A percentile compares a stretch with the other conserved stretches of the same genome.
phyloP scores from a whole-genome alignment of 148 eudicot species.

The Camellia japonica region DNA sequence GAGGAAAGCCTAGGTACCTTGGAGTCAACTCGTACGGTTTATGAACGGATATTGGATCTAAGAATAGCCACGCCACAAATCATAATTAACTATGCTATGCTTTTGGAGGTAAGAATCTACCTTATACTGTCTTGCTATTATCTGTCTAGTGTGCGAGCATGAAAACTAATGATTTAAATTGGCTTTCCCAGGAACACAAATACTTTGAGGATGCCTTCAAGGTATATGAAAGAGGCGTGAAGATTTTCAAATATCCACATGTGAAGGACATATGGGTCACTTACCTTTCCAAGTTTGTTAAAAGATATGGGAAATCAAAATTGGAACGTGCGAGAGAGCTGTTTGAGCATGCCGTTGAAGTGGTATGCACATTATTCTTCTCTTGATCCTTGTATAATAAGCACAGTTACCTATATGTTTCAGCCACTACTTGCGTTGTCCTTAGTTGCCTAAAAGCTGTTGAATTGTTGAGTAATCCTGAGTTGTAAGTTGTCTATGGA shows the following conservation, averaged over 20 bases:
- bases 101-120: too few relatives aligned
- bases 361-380: conserved; percentile 37
- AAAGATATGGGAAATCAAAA: conserved; percentile 76
- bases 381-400: not conserved
- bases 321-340: conserved; percentile 88
- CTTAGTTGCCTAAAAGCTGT: not conserved
- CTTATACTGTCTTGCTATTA: too few relatives aligned
- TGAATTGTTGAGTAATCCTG: not conserved
- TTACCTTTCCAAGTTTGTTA: conserved; percentile 88
- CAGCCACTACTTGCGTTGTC: not conserved
- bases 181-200: conserved; percentile 58
- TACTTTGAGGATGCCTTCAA: conserved; percentile 97
- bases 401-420: not conserved
- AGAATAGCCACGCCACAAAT: conserved; percentile 96
- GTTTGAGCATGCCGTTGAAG: conserved; percentile 89
- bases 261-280: conserved; percentile 95
- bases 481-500: not conserved
- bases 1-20: conserved; percentile 89
- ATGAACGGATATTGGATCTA: conserved; percentile 87
- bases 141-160: too few relatives aligned
- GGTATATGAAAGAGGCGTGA: conserved; percentile 95
- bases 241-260: conserved; percentile 94
- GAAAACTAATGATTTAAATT: too few relatives aligned
- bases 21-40: conserved; percentile 90
- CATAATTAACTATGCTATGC: conserved; percentile 74